These are phyloP conservation scores for Microdochium paspali DNA, from an alignment of 2,329 filamentous ascomycete genomes.

Conservation along the genomic window DNA sequence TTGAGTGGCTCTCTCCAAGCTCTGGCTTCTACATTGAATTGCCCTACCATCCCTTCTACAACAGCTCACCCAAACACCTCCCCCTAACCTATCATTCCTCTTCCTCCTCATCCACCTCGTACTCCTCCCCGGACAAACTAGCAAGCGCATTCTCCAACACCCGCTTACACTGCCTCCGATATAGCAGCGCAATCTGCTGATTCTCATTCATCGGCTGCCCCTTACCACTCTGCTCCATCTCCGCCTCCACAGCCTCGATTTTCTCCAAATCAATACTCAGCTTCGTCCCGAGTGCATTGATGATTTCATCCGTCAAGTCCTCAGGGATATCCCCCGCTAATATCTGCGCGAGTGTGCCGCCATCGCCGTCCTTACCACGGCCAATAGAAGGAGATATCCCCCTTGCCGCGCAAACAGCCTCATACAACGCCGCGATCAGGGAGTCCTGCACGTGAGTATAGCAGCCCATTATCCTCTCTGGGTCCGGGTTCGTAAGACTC, in stretches of 20 bases:
- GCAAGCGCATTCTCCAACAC: constrained; percentile 34
- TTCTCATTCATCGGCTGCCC: constrained; percentile 25
- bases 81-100: not conserved
- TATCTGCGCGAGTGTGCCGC: constrained; percentile 23
- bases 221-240: constrained; percentile 22
- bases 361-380: constrained; percentile 5
- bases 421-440: constrained; percentile 40
- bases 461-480: constrained; percentile 19
- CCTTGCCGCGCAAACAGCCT: constrained; percentile 13
- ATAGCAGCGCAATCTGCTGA: constrained; percentile 38
- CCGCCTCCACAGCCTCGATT: constrained; percentile 31
- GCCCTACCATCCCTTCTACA: too few relatives aligned
- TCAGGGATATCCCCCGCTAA: constrained; percentile 33
- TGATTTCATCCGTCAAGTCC: constrained; percentile 25
- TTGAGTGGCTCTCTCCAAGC: too few relatives aligned
- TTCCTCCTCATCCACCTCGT: not conserved
- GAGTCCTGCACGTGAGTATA: constrained; percentile 43
- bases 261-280: constrained; percentile 31
- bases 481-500: constrained; percentile 14
- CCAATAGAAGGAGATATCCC: constrained; percentile 3
- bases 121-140: not conserved
- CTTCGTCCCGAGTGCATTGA: constrained; percentile 25
- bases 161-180: constrained; percentile 35
- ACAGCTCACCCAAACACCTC: too few relatives aligned
- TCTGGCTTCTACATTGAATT: too few relatives aligned